Evolutionary conservation across 306 rosid genomes (phyloP).

Genomic region (Hylodesmum podocarpum): DNA sequence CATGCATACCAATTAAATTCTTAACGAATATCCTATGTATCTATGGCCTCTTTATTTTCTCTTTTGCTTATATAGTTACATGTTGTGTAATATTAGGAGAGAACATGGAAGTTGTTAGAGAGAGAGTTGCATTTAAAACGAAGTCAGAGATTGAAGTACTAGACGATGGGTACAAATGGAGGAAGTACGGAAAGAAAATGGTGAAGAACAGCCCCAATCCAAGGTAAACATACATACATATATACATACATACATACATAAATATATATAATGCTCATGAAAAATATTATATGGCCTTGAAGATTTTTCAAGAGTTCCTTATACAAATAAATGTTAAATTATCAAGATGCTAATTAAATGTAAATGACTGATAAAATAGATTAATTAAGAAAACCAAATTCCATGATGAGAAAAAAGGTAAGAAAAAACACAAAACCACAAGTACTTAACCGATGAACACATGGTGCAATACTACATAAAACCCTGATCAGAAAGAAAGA

Average conservation of each 20-base stretch:
- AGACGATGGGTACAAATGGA: constrained; percentile 93
- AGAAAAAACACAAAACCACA: background rate
- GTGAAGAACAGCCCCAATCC: constrained; percentile 95
- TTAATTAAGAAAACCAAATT: background rate
- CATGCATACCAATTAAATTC: too few relatives aligned
- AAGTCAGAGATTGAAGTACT: constrained; percentile 73
- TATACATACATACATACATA: too few relatives aligned
- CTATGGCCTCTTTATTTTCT: background rate
- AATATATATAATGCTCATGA: background rate
- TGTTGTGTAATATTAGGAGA: constrained; percentile 37
- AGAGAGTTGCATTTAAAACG: constrained; percentile 76
- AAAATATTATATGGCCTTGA: background rate
- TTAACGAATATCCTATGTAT: background rate
- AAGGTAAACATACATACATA: too few relatives aligned
- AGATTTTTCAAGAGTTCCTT: background rate
- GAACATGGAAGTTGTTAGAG: constrained; percentile 41
- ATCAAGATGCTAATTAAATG: background rate
- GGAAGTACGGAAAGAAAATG: constrained; percentile 95
- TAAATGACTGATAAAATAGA: background rate
- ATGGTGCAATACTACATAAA: background rate
- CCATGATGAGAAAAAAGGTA: background rate
- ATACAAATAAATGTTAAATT: background rate
- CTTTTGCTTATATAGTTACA: background rate
- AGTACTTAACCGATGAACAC: background rate
- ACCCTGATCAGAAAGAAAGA: background rate